Percentiles rank a stretch among this genome's conserved stretches.
Conservation (phyloP, 768 basidiomycete genomes). For the Lactifluus hygrophoroides region DNA sequence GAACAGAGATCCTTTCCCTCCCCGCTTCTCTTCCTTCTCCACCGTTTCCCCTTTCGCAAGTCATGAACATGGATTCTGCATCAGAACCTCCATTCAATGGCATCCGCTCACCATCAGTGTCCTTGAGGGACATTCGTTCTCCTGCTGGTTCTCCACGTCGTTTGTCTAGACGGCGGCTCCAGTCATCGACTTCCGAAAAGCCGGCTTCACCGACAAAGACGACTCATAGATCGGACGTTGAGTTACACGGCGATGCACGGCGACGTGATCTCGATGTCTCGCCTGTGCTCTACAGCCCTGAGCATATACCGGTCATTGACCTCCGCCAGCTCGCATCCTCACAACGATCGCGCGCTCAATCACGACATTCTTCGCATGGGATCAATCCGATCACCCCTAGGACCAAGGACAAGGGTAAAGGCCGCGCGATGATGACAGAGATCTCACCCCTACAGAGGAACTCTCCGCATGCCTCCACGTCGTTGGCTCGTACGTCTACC, state of each 20-base stretch:
- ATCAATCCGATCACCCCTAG: conserved; percentile 7
- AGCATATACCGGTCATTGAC: conserved; percentile 34
- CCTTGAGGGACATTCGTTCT: background rate
- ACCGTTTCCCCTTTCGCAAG: conserved; percentile 15
- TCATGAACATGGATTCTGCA: background rate
- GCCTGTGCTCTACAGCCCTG: conserved; percentile 23
- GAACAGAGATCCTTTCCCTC: background rate
- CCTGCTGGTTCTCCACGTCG: background rate
- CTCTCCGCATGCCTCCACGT: conserved; percentile 26
- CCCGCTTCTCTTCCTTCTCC: background rate
- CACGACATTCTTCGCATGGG: conserved; percentile 27
- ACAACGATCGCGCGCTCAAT: conserved; percentile 28
- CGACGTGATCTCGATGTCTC: conserved; percentile 23
- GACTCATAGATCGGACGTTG: background rate
- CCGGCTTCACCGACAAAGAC: background rate
- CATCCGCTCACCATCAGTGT: background rate
- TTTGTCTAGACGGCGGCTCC: background rate
- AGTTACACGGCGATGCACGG: background rate
- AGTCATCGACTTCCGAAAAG: background rate
- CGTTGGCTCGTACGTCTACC: conserved; percentile 23
- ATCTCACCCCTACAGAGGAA: conserved; percentile 31
- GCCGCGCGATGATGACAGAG: conserved; percentile 4
- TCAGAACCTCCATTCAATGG: background rate
- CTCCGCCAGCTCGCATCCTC: conserved; percentile 35
- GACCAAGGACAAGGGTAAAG: background rate